A percentile compares a stretch with the other conserved stretches of the same genome.
These are phyloP conservation scores for Thelephora terrestris DNA, from an alignment of 1,284 basidiomycete species.

Conservation along the genomic window DNA sequence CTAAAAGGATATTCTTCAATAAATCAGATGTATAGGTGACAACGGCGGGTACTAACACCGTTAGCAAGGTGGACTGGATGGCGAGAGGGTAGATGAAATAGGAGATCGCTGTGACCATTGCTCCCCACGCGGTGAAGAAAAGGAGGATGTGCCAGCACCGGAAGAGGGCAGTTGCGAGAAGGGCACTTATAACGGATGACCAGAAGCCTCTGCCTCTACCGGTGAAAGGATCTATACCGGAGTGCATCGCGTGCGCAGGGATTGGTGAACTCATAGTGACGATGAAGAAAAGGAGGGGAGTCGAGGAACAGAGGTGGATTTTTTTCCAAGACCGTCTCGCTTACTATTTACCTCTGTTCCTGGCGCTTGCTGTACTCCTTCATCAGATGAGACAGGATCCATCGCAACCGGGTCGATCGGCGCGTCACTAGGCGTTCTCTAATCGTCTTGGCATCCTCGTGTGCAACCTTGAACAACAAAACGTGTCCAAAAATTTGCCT, in stretches of 20 bases:
- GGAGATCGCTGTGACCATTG: constrained; percentile 42
- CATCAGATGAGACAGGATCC: no score
- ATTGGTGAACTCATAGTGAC: background rate
- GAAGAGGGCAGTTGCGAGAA: constrained; percentile 53
- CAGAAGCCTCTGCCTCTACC: background rate
- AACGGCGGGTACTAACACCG: constrained; percentile 31
- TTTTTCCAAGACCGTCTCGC: background rate
- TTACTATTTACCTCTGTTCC: no score
- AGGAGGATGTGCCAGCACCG: constrained; percentile 59
- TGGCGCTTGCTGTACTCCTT: no score
- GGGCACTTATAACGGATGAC: constrained; percentile 31
- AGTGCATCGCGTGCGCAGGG: background rate
- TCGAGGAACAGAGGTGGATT: constrained; percentile 3
- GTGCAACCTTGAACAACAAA: no score
- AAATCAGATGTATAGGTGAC: no score
- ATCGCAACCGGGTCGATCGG: no score
- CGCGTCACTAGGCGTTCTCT: no score
- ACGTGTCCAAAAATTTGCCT: no score
- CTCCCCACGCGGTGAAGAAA: constrained; percentile 52
- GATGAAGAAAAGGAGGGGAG: constrained; percentile 5
- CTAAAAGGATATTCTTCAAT: constrained; percentile 20
- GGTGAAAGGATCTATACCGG: background rate
- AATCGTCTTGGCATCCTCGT: no score
- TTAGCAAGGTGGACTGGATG: constrained; percentile 44
- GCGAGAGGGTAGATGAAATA: constrained; percentile 32